Evolutionary conservation across 345 rosid genomes (phyloP).

Genomic region (Cardamine resedifolia): DNA sequence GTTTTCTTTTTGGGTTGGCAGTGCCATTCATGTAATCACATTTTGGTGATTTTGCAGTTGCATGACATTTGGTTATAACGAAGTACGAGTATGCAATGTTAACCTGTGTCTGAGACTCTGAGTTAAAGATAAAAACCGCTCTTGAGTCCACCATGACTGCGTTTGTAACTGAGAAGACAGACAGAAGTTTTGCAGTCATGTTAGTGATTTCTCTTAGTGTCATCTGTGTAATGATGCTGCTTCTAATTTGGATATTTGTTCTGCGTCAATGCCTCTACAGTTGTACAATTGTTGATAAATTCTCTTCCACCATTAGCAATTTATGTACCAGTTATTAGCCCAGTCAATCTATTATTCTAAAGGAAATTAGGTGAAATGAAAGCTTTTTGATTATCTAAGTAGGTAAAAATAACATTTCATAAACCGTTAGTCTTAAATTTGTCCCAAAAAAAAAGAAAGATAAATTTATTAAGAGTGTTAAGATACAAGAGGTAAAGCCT

Average conservation of each 20-base stretch:
- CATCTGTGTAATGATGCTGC: neutral
- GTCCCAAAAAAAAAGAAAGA: no score
- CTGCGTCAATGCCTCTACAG: neutral
- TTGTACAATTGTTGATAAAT: neutral
- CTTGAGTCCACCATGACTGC: neutral
- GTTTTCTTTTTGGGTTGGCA: neutral
- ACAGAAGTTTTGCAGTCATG: neutral
- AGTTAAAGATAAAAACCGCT: neutral
- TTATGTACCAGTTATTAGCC: no score
- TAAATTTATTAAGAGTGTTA: no score
- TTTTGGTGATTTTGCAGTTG: neutral
- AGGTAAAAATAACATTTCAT: no score
- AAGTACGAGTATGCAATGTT: neutral
- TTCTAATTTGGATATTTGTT: neutral
- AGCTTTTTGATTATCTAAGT: neutral
- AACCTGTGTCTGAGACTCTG: neutral
- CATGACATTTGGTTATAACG: slow-evolving; percentile 4
- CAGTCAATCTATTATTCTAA: no score
- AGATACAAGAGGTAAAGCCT: no score
- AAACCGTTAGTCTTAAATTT: no score
- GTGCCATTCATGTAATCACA: neutral
- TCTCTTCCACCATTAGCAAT: no score
- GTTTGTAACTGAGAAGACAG: neutral
- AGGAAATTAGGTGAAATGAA: no score
- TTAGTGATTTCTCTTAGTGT: neutral